Evolutionary conservation across 768 basidiomycete genomes (phyloP), one percentile per base, ranked within the genome.

Genomic region (Ephemerocybe angulata): DNA sequence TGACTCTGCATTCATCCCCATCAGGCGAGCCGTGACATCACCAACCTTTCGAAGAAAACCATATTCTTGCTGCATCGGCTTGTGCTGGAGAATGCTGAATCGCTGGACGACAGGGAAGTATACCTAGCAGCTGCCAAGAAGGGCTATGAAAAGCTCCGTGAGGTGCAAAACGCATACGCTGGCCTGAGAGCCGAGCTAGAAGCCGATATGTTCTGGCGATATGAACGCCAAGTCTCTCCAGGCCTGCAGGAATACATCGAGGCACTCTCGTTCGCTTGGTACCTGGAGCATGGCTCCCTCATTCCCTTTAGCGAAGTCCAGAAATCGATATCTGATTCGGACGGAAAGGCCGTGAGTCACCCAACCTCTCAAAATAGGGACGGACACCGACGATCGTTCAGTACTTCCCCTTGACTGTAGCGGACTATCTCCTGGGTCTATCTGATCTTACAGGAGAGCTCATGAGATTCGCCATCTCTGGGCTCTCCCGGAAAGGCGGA

Each of bases 171-270:
- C 7, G 70, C 90, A 31, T 92, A 93, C 58, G 82, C 79, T 3
- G 67, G 69, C 22, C 75, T 97, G 55, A 72, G 75, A 54, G 70
- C 71, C 2, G 88, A 93, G 57, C 70, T 95, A 8, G 70, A 70
- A 35, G 86, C 82, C 11, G 84, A 87, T 48, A 77, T 73, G 33
- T 93, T 87, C 69, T 93, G 92, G 90, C 78, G 85, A 46, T 85
- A 88, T 67, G 80, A 88, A 63, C 79, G 81, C 30, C 81, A 86
- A 58, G 73, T 91, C 53, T 89, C 88, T 5, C 84, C 87, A 1
- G 86, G 95, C 3, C 70, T 98, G 27, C 94, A 98, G 69, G 97
- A 98, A 72, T 98, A 93, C 70, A 91, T 98, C 59, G 97, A 98
- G 69, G 94, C 90, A 1, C 73, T 93, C 54, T 88, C 91, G 62